Evolutionary conservation across 352 stramenopile genomes (phyloP), one percentile per base, ranked within the genome.

Genomic region (Aphanomyces stellatus): DNA sequence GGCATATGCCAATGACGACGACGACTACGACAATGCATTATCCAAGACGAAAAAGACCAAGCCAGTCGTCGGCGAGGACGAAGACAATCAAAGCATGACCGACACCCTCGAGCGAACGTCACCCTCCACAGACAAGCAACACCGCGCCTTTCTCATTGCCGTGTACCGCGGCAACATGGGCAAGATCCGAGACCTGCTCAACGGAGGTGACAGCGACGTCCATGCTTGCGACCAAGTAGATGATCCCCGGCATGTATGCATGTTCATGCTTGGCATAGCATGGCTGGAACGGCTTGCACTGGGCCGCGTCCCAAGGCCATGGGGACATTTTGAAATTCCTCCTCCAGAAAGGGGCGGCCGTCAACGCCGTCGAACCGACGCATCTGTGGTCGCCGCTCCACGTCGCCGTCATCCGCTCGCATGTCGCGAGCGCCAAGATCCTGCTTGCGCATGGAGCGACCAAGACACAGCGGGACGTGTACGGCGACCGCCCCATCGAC

Each of bases 201-300:
- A 78, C 11, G 69, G 65, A 1, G 70, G 76, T 13, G 75, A 79
- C 6, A 70, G 80, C 49, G 74, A 86, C n/a, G 75, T 70, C 24
- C 76, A 78, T 53, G 76, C 70, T 0, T 78, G 81, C 7, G 85
- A 93, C 59, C 81, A 91, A 73, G 81, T 88, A 61, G 51, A n/a
- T n/a, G n/a, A n/a, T n/a, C n/a, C n/a, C n/a, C n/a, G n/a, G n/a
- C n/a, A n/a, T n/a, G n/a, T n/a, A n/a, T n/a, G n/a, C n/a, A n/a
- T n/a, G n/a, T n/a, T n/a, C n/a, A n/a, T n/a, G n/a, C n/a, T n/a
- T n/a, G n/a, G n/a, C n/a, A 24, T 43, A 91, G 81, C 84, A 92
- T 49, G 84, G 81, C 19, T 92, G 81, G 84, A 90, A 77, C 62
- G 84, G 76, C 2, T 62, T 92, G 56, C 84, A 92, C 63, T 92